phyloP scores from a whole-genome alignment of 805 yeast genomes.

The Komagataella pastoris region DNA sequence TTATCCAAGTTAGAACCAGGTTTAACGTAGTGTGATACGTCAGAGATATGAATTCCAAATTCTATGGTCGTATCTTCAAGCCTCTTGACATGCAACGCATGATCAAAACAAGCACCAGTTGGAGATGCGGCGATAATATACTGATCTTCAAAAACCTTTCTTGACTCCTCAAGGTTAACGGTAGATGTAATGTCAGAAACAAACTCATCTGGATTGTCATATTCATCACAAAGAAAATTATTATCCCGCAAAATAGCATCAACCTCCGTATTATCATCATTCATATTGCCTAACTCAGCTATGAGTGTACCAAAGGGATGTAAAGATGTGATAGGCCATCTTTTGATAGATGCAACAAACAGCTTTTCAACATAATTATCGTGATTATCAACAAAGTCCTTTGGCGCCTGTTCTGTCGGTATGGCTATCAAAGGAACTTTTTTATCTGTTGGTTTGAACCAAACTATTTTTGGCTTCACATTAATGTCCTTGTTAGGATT shows the following conservation, averaged over 20 bases:
- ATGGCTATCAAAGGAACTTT: constrained; percentile 96
- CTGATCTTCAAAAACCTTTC: constrained; percentile 45
- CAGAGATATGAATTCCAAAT: constrained; percentile 78
- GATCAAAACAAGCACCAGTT: constrained; percentile 49
- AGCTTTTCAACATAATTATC: constrained; percentile 68
- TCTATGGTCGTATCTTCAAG: constrained; percentile 49
- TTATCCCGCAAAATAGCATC: constrained; percentile 84
- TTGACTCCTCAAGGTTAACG: constrained; percentile 14
- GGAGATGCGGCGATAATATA: constrained; percentile 53
- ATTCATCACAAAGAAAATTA: constrained; percentile 72
- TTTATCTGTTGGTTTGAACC: constrained; percentile 98
- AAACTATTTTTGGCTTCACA: constrained; percentile 79
- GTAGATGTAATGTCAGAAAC: constrained; percentile 14
- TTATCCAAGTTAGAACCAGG: constrained; percentile 73
- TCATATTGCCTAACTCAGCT: constrained; percentile 72
- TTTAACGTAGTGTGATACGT: constrained; percentile 57
- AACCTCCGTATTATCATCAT: constrained; percentile 65
- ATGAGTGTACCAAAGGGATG: constrained; percentile 96
- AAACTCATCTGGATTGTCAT: constrained; percentile 25
- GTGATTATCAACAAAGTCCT: constrained; percentile 87
- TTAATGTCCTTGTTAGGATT: constrained; percentile 52
- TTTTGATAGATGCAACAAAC: constrained; percentile 89
- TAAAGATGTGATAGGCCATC: constrained; percentile 98
- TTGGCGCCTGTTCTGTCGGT: constrained; percentile 97
- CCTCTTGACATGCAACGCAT: constrained; percentile 70